Evolutionary conservation across 2,329 filamentous ascomycete species (phyloP), one percentile per base, ranked within the genome.

Genomic region (Emericellopsis atlantica): DNA sequence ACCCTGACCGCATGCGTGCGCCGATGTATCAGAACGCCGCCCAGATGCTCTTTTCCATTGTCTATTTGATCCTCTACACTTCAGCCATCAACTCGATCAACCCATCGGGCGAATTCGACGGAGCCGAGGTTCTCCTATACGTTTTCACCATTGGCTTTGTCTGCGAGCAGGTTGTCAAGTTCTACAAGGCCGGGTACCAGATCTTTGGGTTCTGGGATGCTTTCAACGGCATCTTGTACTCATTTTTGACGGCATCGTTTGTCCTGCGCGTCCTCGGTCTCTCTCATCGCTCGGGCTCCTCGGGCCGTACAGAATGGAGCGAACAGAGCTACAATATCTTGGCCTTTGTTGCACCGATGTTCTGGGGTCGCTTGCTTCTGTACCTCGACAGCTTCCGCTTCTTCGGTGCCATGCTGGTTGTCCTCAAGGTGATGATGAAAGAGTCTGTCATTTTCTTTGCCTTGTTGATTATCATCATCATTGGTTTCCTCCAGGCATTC

Each of bases 141-240:
- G 56, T 90, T 47, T 95, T 98, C 66, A 96, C 92, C 0, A 59
- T 90, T 5, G 89, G 87, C 18, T 98, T 93, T 59, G 74, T 95
- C 26, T 88, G 80, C 51, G 90, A 98, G 55, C 92, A 96, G 56
- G 49, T 81, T 1, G 67, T 79, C 55, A 98, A 98, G 60, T 76
- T 95, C 50, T 95, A 86, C 76, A 98, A 98, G 58, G 84, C 95
- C 12, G 92, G 92, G 9, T 76, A 84, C 46, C 84, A 83, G 52
- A 96, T 96, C 54, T 71, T 98, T 42, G 82, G 86, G 16, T 98
- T 98, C 59, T 96, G 92, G 92, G 95, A 95, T 53, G 84, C 84
- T 21, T 95, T 98, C 68, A 98, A 98, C 60, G 74, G 76, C 22
- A 71, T 81, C 0, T 70, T 98, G 1, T 98, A 98, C 59, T 61